Base-by-base conservation (phyloP, 352 stramenopile genomes). In the Phytophthora crassamura region DNA sequence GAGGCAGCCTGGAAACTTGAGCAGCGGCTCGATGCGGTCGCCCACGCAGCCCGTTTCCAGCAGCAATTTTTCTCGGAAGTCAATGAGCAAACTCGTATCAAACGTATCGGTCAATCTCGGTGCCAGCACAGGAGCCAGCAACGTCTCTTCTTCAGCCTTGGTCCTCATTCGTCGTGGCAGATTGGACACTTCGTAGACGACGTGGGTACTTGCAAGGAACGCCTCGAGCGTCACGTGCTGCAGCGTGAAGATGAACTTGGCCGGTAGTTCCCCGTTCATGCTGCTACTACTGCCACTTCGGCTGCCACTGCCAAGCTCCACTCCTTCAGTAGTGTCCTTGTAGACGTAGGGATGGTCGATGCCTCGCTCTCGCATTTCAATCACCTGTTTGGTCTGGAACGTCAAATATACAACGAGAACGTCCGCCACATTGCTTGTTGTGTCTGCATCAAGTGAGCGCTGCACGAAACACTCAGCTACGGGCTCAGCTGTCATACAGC, bases 1-100 rank as follows among this genome's bases (percentile, higher is more conserved):
- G 15, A 98, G 51, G 33, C 79, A 92, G 7, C 93, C 93, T 32
- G 91, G 93, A 59, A 94, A 92, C 50, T 90, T 84, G 5, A 97
- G 74, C 34, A 98, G 58, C 25, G 92, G 93, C 38, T 89, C 86
- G 48, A 98, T 95, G 20, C 92, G 82, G 45, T 90, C 75, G 7
- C 86, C 86, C 9, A 77, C 47, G 9, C 88, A 72, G 8, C 72
- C 76, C 10, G 36, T 59, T 6, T 75, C 61, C 16, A 94, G 68
- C 18, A 96, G 41, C 15, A 89, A 54, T 30, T 69, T 72, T 53
- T 97, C 91, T 20, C 87, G 74, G 55, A 94, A 97, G 64, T 97
- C 90, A 9, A 93, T 80, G 6, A 97, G 64, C 47, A 90, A 74
- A 47, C 84, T 91, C 25, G 79, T 59, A 41, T 97, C 91, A 63